These are phyloP conservation scores for Ceratocystis variospora DNA, from an alignment of 2,329 filamentous ascomycete genomes.

Conservation along the genomic window DNA sequence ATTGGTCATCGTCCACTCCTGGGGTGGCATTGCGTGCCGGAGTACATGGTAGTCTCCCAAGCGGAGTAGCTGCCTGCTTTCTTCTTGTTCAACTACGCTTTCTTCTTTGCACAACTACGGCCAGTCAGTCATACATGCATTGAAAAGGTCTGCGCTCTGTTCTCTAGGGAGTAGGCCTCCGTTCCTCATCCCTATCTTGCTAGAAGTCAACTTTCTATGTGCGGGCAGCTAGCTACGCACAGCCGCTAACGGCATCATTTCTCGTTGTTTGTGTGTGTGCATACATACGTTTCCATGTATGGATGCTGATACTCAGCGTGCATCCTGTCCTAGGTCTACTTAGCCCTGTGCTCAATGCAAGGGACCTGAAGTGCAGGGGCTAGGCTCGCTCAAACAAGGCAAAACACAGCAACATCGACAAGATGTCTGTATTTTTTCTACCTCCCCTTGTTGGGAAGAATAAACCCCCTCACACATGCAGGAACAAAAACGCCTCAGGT, in stretches of 20 bases:
- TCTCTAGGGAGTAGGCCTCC: background rate
- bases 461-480: constrained; percentile 2
- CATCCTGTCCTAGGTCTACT: too few species aligned
- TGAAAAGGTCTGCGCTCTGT: background rate
- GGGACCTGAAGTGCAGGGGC: background rate
- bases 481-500: constrained; percentile 1
- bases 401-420: background rate
- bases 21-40: background rate
- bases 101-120: background rate
- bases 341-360: background rate
- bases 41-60: background rate
- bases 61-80: background rate
- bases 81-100: background rate
- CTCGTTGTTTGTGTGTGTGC: background rate
- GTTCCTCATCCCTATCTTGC: background rate
- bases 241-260: too few species aligned
- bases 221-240: too few species aligned
- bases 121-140: background rate
- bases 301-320: background rate
- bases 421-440: background rate
- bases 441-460: background rate
- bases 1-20: background rate
- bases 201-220: too few species aligned
- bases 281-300: background rate
- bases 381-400: background rate